A percentile compares a stretch with the other conserved stretches of the same genome.
Evolutionary conservation across 305 asterid genomes (phyloP).

Genomic region (Andrographis paniculata): DNA sequence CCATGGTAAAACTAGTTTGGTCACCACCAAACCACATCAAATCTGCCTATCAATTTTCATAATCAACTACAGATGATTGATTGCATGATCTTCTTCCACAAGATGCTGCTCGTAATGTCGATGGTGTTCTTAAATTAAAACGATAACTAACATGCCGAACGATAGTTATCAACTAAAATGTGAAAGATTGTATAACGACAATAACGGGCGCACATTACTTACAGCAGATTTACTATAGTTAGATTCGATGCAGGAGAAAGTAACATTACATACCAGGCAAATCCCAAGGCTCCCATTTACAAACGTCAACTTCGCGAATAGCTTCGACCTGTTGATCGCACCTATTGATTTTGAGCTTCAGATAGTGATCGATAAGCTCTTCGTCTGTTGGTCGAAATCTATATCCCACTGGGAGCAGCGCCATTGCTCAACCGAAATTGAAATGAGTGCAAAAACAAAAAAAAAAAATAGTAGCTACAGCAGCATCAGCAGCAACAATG

Average conservation of each 20-base stretch:
- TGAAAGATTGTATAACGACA: too few relatives aligned
- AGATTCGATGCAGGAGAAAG: not conserved
- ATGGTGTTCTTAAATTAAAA: too few relatives aligned
- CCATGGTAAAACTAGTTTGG: not conserved
- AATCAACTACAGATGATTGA: not conserved
- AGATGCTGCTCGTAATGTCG: too few relatives aligned
- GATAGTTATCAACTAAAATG: too few relatives aligned
- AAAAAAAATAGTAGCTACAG: too few relatives aligned
- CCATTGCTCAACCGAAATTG: slow-evolving; percentile 23
- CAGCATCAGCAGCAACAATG: too few relatives aligned
- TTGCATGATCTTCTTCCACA: too few relatives aligned
- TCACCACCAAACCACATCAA: not conserved
- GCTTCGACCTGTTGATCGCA: slow-evolving; percentile 50
- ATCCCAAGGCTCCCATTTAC: slow-evolving; percentile 94
- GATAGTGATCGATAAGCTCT: slow-evolving; percentile 81
- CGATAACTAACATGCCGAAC: too few relatives aligned
- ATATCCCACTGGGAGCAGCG: slow-evolving; percentile 79
- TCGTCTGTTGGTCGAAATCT: slow-evolving; percentile 93
- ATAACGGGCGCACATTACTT: too few relatives aligned
- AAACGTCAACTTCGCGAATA: slow-evolving; percentile 90
- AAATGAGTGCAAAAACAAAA: too few relatives aligned
- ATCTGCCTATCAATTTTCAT: too few relatives aligned
- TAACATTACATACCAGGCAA: slow-evolving; percentile 50
- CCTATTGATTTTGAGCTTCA: slow-evolving; percentile 65
- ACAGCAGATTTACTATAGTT: not conserved